Percentiles rank a stretch among this genome's conserved stretches.
Evolutionary conservation across 2,329 filamentous ascomycete genomes (phyloP).

Genomic region (Rosellinia necatrix): DNA sequence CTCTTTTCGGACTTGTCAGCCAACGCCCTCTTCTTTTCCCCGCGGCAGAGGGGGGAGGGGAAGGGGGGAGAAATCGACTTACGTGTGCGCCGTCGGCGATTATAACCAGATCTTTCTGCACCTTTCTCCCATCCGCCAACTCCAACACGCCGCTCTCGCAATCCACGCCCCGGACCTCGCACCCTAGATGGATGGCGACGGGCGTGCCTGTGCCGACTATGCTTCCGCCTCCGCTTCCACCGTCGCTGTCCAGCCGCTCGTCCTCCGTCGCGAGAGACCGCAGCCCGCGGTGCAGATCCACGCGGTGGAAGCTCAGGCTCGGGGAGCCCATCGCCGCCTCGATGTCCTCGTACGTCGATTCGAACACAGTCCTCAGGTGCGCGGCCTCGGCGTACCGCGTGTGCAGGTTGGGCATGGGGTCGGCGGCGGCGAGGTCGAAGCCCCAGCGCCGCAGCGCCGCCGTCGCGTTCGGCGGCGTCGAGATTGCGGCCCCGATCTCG

Average conservation of each 20-base stretch:
- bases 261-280: conserved; percentile 42
- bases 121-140: conserved; percentile 37
- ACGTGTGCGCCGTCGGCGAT: conserved; percentile 51
- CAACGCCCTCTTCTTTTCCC: neutral
- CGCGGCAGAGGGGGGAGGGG: neutral
- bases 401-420: conserved; percentile 31
- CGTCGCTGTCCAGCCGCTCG: conserved; percentile 32
- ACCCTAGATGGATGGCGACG: conserved; percentile 17
- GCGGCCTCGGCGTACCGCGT: conserved; percentile 27
- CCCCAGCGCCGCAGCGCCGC: conserved; percentile 42
- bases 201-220: conserved; percentile 15
- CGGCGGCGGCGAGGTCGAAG: conserved; percentile 37
- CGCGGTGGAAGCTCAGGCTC: conserved; percentile 46
- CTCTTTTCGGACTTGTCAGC: conserved; percentile 21
- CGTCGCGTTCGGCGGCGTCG: conserved; percentile 45
- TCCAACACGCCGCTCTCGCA: conserved; percentile 72
- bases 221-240: conserved; percentile 10
- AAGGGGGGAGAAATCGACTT: neutral
- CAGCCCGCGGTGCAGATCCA: conserved; percentile 47
- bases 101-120: conserved; percentile 47
- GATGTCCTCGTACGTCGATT: conserved; percentile 20
- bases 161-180: conserved; percentile 19
- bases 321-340: conserved; percentile 36
- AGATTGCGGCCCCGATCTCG: conserved; percentile 49
- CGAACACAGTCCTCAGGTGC: conserved; percentile 13